A percentile compares a stretch with the other conserved stretches of the same genome.
These are phyloP conservation scores for Pichia terricola DNA, from an alignment of 1,139 yeast genomes.

Conservation along the genomic window DNA sequence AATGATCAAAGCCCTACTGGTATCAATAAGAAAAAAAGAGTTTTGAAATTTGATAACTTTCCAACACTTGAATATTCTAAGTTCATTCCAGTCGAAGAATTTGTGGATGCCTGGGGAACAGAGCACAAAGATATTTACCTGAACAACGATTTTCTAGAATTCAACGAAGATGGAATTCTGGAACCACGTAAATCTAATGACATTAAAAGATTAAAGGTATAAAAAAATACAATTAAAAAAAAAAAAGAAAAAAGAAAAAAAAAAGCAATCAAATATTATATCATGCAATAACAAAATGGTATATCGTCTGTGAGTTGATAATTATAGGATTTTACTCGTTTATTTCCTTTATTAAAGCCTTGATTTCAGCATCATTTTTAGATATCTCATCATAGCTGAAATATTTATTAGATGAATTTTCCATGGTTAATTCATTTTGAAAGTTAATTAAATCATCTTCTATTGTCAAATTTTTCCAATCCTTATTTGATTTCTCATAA, in stretches of 20 bases:
- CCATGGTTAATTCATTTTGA: conserved; percentile 1
- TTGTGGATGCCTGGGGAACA: conserved; percentile 40
- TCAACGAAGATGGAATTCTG: conserved; percentile 15
- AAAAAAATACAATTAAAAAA: background rate
- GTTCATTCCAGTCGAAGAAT: conserved; percentile 39
- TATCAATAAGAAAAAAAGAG: conserved; percentile 63
- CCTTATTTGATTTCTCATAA: conserved; percentile 59
- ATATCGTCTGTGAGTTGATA: background rate
- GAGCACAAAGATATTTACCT: conserved; percentile 28
- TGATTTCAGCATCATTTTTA: conserved; percentile 18
- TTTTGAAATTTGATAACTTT: conserved; percentile 56
- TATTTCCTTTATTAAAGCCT: conserved; percentile 8
- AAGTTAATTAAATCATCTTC: conserved; percentile 3
- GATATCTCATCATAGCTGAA: conserved; percentile 20
- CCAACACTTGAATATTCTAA: conserved; percentile 45
- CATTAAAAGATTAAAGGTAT: background rate
- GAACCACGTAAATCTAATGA: background rate
- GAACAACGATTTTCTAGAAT: conserved; percentile 17
- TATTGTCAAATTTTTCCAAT: conserved; percentile 47
- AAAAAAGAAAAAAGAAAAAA: background rate
- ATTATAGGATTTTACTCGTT: background rate
- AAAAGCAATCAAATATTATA: background rate
- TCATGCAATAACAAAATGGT: background rate
- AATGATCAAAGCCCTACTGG: conserved; percentile 82
- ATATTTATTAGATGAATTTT: conserved; percentile 4